Percentiles rank a stretch among this genome's conserved stretches.
Conservation (phyloP, 2,329 filamentous ascomycete species). For the Stagonosporopsis rhizophila region DNA sequence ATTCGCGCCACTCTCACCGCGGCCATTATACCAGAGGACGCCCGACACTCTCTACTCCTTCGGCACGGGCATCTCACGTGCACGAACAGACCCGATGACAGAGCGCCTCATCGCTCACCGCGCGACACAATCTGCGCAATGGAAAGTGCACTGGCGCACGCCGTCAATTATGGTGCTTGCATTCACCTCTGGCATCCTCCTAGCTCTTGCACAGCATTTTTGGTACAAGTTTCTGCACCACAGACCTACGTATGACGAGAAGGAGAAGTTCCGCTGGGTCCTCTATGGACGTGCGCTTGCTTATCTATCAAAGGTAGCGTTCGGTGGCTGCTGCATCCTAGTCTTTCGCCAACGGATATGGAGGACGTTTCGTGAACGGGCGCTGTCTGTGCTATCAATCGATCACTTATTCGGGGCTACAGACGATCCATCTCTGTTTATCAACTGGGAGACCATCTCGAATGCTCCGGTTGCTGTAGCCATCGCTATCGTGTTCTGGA, state of each 20-base stretch:
- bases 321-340: conserved; percentile 41
- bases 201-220: conserved; percentile 44
- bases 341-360: conserved; percentile 47
- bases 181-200: conserved; percentile 38
- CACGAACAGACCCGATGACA: conserved; percentile 40
- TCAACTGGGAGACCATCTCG: conserved; percentile 42
- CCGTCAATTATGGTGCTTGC: conserved; percentile 36
- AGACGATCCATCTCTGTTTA: conserved; percentile 44
- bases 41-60: conserved; percentile 32
- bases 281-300: conserved; percentile 46
- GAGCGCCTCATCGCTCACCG: conserved; percentile 41
- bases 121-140: conserved; percentile 40
- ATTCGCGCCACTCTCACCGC: conserved; percentile 17
- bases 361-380: conserved; percentile 42
- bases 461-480: conserved; percentile 35
- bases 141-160: conserved; percentile 49
- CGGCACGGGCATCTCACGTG: conserved; percentile 28
- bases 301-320: conserved; percentile 45
- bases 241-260: conserved; percentile 29
- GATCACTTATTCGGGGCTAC: conserved; percentile 46
- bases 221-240: conserved; percentile 43
- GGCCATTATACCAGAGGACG: conserved; percentile 27
- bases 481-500: conserved; percentile 44
- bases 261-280: conserved; percentile 42
- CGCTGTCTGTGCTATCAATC: conserved; percentile 45